Base-by-base conservation (phyloP, 768 basidiomycete species). In the Psilocybe cyanescens region DNA sequence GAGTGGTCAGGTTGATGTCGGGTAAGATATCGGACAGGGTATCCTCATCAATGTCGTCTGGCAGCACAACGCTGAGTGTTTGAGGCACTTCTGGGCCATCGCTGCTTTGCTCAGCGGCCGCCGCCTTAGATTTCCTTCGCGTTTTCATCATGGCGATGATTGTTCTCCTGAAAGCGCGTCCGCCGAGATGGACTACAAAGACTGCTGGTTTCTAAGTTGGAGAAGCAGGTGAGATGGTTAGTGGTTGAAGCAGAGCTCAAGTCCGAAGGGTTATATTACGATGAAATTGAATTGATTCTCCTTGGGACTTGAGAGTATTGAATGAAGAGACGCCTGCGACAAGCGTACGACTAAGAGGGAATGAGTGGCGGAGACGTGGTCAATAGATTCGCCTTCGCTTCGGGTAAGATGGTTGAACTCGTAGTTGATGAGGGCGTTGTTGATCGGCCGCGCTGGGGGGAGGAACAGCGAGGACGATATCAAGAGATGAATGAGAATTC, bases 21-120 rank as follows among this genome's bases (percentile, higher is more conserved):
- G 91, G 91, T 3, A 93, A 76, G 45, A 91, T 74, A 65, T 75
- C 76, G 7, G 84, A 76, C 46, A 94, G 79, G 3, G 78, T 73
- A 49, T 87, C 86, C 41, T 84, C 64, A 75, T 91, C 88, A 64
- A 94, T 71, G 74, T 92, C 91, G 44, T 82, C 78, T 5, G 91
- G 91, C 52, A 92, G 75, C 54, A 77, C 69, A 39, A 91, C 70
- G 12, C 71, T 71, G 57, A 83, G 68, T 28, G 73, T 55, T 19
- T 73, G 70, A 12, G 71, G 53, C 48, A 78, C 78, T 50, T 82
- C 80, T 1, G 75, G 68, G 54, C 72, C 71, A 12, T 68, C 74
- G 12, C 67, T 72, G 16, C 73, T 67, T 33, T 67, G 65, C 29
- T 66, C 75, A 1, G 80, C 81, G 0, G 80, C 79, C 0, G 78